Percentiles rank a stretch among this genome's conserved stretches.
Evolutionary conservation across 2,329 filamentous ascomycete species (phyloP).

Genomic region (Rhinocladiella similis): DNA sequence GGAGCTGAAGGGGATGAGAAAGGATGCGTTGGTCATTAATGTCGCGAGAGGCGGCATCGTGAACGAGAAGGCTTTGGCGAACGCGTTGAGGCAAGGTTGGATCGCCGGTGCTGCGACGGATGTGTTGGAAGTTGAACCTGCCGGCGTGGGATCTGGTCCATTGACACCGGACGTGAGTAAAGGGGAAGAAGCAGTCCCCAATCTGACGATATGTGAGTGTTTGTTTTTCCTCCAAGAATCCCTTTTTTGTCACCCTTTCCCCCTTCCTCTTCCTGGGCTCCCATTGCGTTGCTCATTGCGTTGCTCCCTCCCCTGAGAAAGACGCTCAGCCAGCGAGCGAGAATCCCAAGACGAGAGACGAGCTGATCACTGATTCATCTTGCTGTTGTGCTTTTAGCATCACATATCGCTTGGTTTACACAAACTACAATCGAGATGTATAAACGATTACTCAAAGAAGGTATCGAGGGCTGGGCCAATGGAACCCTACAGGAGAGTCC

Average conservation of each 20-base stretch:
- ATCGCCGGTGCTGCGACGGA: slow-evolving; percentile 54
- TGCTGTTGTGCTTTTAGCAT: slow-evolving; percentile 35
- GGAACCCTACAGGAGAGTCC: slow-evolving; percentile 18
- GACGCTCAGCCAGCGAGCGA: too few relatives aligned
- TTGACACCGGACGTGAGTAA: slow-evolving; percentile 39
- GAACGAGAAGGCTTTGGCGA: slow-evolving; percentile 50
- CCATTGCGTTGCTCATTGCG: too few relatives aligned
- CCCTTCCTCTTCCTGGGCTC: too few relatives aligned
- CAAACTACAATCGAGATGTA: slow-evolving; percentile 50
- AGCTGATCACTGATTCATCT: too few relatives aligned
- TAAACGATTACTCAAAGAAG: slow-evolving; percentile 44
- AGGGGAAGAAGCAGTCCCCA: slow-evolving; percentile 45
- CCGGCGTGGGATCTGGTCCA: slow-evolving; percentile 43
- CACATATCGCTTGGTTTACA: slow-evolving; percentile 57
- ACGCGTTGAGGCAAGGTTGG: slow-evolving; percentile 44
- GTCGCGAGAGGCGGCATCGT: slow-evolving; percentile 53
- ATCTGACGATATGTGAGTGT: slow-evolving; percentile 44
- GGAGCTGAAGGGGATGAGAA: slow-evolving; percentile 48
- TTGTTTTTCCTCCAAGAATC: too few relatives aligned
- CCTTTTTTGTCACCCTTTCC: background rate
- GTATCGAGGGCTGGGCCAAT: slow-evolving; percentile 42
- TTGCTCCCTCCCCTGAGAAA: too few relatives aligned
- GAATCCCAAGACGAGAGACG: too few relatives aligned
- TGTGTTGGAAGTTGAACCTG: slow-evolving; percentile 52
- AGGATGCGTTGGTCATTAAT: slow-evolving; percentile 49